A percentile compares a stretch with the other conserved stretches of the same genome.
Conservation (phyloP, 139 green algal genomes). For the Bryopsis sp. region DNA sequence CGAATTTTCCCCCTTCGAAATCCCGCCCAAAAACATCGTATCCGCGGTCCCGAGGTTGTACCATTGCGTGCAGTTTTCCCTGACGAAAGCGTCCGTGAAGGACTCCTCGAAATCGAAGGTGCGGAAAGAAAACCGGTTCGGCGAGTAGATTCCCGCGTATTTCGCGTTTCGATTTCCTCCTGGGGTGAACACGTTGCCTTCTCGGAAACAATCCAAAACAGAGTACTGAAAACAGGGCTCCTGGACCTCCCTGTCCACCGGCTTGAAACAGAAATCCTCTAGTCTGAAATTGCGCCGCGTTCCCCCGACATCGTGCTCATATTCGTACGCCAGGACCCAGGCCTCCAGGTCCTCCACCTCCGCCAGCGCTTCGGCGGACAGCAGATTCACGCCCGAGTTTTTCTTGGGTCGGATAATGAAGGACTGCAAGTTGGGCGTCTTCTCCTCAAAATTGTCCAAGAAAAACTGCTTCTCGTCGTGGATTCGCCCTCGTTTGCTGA, state of each 20-base stretch:
- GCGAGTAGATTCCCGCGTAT: neutral
- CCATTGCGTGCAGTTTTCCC: neutral
- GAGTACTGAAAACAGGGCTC: slow-evolving; percentile 15
- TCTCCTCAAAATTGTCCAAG: slow-evolving; percentile 12
- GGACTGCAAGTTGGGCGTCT: neutral
- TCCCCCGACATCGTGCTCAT: neutral
- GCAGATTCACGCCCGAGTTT: neutral
- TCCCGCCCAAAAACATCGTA: neutral
- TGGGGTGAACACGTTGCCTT: neutral
- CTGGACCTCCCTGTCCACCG: neutral
- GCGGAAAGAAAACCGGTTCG: neutral
- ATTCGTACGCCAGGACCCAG: neutral
- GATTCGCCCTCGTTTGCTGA: slow-evolving; percentile 4
- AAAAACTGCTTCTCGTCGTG: slow-evolving; percentile 7
- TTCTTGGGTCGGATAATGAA: slow-evolving; percentile 9
- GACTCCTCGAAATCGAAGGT: slow-evolving; percentile 3
- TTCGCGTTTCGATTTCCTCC: slow-evolving; percentile 7
- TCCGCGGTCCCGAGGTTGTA: neutral
- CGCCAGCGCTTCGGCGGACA: slow-evolving; percentile 3
- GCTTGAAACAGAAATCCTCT: slow-evolving; percentile 18
- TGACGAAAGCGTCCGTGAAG: slow-evolving; percentile 1
- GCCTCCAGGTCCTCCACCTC: slow-evolving; percentile 9
- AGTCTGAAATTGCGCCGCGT: slow-evolving; percentile 1
- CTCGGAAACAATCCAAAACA: neutral
- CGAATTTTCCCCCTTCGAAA: neutral